Conservation (phyloP, 768 basidiomycete species). For the Suillus clintonianus region DNA sequence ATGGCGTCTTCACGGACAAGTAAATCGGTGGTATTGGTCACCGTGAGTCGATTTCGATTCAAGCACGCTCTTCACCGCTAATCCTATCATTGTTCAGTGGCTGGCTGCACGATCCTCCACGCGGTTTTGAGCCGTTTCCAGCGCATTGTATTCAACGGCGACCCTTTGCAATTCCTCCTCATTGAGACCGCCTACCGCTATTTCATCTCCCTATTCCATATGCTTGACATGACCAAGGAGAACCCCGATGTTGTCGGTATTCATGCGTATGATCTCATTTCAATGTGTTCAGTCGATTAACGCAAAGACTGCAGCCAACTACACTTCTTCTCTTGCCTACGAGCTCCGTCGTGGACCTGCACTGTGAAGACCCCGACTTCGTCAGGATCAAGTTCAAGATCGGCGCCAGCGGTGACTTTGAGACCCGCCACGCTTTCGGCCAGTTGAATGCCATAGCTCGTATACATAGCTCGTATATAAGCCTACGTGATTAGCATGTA, state of each 20-base stretch:
- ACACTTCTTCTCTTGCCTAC: conserved; percentile 70
- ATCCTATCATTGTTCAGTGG: conserved; percentile 49
- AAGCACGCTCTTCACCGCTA: background rate
- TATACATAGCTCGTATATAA: no score
- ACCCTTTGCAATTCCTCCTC: conserved; percentile 77
- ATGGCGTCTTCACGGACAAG: conserved; percentile 66
- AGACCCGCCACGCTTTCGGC: conserved; percentile 72
- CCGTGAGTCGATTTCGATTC: conserved; percentile 50
- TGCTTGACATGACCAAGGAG: conserved; percentile 60
- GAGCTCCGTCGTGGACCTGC: conserved; percentile 77
- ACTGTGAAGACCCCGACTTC: conserved; percentile 78
- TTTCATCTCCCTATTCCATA: conserved; percentile 86
- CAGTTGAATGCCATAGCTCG: no score
- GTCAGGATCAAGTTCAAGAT: conserved; percentile 86
- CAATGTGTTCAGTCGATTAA: conserved; percentile 13
- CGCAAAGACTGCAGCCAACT: conserved; percentile 54
- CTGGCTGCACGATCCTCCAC: conserved; percentile 77
- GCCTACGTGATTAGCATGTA: no score
- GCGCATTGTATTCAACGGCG: conserved; percentile 75
- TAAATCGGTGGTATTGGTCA: conserved; percentile 72
- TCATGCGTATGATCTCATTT: conserved; percentile 50
- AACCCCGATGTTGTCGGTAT: conserved; percentile 63
- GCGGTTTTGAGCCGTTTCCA: conserved; percentile 71
- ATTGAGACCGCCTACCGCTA: conserved; percentile 86
- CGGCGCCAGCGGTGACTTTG: conserved; percentile 65